Evolutionary conservation across 2,329 filamentous ascomycete species (phyloP), one percentile per base, ranked within the genome.

Genomic region (Tolypocladium ophioglossoides): DNA sequence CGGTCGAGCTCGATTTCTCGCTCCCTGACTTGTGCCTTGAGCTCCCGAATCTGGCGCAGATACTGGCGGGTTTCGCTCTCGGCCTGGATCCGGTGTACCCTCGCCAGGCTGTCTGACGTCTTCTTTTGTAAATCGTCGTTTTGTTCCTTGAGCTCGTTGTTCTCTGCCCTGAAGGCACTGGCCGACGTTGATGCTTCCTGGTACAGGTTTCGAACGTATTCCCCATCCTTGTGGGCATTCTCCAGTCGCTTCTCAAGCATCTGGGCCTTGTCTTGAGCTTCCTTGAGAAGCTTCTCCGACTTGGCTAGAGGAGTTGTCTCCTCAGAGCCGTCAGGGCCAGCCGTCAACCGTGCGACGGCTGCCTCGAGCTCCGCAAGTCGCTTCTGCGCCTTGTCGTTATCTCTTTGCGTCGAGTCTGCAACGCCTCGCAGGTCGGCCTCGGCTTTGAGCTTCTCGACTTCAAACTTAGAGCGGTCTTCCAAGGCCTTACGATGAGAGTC

Each of bases 181-280:
- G 74, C 75, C 1, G 71, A 65, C 35, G 74, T 73, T 10, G 79
- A 81, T 1, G 78, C 76, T 24, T 78, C 72, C 60, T 86, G 84
- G 61, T 87, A 88, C 11, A 76, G 71, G 4, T 74, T 72, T 52
- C 80, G 77, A 14, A 75, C 70, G 61, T 83, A 88, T 2, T 83
- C 79, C 30, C 76, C 69, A 4, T 83, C 79, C 16, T 70, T 71
- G 32, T 77, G 68, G 4, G 73, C 66, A 6, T 71, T 68, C 52
- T 71, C 70, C 6, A 71, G 63, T 22, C 69, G 70, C 53, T 67
- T 68, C 40, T 76, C 73, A 4, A 77, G 67, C 16, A 70, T 63
- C 50, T 69, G 66, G 18, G 74, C 68, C 30, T 76, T 64, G 5
- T 71, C 59, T 51, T 64, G 61, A 3, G 64, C 58, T 49, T 70